Evolutionary conservation across 192 early-diverging fungal species (phyloP).

Genomic region (Coemansia sp.): DNA sequence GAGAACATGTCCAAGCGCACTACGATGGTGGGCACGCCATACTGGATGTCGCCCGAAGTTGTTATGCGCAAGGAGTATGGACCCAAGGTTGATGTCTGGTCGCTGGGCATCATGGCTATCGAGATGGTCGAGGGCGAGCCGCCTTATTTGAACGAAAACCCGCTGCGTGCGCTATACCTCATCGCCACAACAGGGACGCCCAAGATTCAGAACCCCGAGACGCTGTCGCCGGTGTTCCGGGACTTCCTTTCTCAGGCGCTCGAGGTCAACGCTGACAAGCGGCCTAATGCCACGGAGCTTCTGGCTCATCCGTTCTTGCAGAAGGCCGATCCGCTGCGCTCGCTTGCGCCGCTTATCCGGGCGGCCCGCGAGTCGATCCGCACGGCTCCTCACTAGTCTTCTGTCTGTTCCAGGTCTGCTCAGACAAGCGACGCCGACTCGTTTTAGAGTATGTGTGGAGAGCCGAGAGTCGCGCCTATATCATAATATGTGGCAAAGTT

Average conservation of each 20-base stretch:
- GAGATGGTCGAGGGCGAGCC: constrained; percentile 98
- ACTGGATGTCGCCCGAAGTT: constrained; percentile 99
- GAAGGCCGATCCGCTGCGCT: constrained; percentile 76
- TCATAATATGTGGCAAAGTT: no score
- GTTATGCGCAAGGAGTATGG: constrained; percentile 90
- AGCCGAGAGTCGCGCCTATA: no score
- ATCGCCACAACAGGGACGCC: constrained; percentile 97
- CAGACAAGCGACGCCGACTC: no score
- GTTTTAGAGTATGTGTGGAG: no score
- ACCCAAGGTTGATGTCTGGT: constrained; percentile 95
- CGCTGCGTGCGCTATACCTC: constrained; percentile 84
- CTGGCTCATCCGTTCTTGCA: constrained; percentile 83
- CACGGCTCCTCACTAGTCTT: constrained; percentile 40
- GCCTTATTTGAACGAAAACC: constrained; percentile 94
- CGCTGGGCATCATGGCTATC: constrained; percentile 96
- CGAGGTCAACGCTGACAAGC: constrained; percentile 77
- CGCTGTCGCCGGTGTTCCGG: constrained; percentile 69
- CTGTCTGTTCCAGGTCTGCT: no score
- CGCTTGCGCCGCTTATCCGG: constrained; percentile 79
- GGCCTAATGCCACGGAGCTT: constrained; percentile 76
- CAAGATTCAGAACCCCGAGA: constrained; percentile 82
- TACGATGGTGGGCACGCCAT: constrained; percentile 85
- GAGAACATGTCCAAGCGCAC: constrained; percentile 76
- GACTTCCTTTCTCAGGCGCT: constrained; percentile 81
- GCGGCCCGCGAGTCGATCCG: constrained; percentile 62